Conservation (phyloP, 1,284 basidiomycete species). For the Sporisorium reilianum region DNA sequence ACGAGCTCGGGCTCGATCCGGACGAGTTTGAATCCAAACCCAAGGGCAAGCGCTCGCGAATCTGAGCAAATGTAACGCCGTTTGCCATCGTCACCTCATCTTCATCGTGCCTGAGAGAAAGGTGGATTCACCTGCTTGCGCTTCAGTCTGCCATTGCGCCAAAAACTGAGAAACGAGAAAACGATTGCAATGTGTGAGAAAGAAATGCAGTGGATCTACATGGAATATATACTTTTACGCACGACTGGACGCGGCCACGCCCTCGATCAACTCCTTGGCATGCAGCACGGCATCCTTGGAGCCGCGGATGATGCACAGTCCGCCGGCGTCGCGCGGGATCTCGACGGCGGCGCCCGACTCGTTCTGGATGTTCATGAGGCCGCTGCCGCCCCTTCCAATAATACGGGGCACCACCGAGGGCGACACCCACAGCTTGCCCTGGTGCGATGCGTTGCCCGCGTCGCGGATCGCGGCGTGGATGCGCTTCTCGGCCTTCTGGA, state of each 20-base stretch:
- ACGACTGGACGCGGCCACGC: slow-evolving; percentile 37
- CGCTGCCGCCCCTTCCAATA: slow-evolving; percentile 56
- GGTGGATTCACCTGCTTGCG: too few relatives aligned
- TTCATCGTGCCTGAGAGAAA: too few relatives aligned
- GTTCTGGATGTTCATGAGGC: slow-evolving; percentile 54
- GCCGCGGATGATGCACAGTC: slow-evolving; percentile 59
- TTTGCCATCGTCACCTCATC: too few relatives aligned
- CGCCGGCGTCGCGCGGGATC: slow-evolving; percentile 57
- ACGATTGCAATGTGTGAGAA: slow-evolving; percentile 11
- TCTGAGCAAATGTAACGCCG: not conserved
- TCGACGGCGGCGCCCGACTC: slow-evolving; percentile 59
- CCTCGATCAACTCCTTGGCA: slow-evolving; percentile 55
- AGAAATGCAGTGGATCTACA: slow-evolving; percentile 24
- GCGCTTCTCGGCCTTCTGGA: slow-evolving; percentile 51
- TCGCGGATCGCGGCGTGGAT: slow-evolving; percentile 38
- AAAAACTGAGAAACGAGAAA: not conserved
- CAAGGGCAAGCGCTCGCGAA: not conserved
- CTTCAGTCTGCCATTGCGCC: too few relatives aligned
- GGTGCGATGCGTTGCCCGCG: slow-evolving; percentile 47
- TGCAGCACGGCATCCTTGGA: slow-evolving; percentile 55
- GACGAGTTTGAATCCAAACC: not conserved
- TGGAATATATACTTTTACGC: slow-evolving; percentile 4
- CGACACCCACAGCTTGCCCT: slow-evolving; percentile 53
- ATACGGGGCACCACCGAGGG: slow-evolving; percentile 52
- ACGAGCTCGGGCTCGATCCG: slow-evolving; percentile 16